Base-by-base conservation (phyloP, 768 basidiomycete genomes). In the Hirschioporus abietinus region DNA sequence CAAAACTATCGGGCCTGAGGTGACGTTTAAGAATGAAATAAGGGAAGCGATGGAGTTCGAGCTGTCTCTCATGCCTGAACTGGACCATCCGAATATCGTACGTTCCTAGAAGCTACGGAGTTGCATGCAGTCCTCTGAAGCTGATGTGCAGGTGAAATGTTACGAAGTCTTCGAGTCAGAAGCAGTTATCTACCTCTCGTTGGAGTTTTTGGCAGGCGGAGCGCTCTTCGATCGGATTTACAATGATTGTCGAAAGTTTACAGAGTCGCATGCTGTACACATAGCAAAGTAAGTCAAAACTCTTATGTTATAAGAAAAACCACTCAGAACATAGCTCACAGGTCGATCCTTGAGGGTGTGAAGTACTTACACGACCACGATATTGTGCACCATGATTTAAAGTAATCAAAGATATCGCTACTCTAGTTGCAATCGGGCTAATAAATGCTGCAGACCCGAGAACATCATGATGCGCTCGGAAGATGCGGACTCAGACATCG, bases 311-410 rank as follows among this genome's bases (percentile, higher is more conserved):
- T 1, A 15, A 23, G 17, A 10, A 25, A 34, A 26, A 17, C 20
- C 4, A 66, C 35, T 58, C n/a, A n/a, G 20, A 25, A 23, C 0
- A 9, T 64, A 60, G 26, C 64, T 15, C 42, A 52, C 68, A 94
- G 92, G 66, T 93, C 93, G 0, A 84, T 95, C 10, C 78, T 96
- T n/a, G 84, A 86, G 0, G 96, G 91, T 10, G 92, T 97, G 12
- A 82, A 84, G 69, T 99, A 98, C 73, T 85, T 99, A 5, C 97
- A 99, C 72, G 83, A 89, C 1, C 87, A 98, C 72, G 90, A 92
- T 67, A 95, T 99, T 70, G 97, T 99, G n/a, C 97, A 99, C 74
- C 87, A 96, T 3, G 96, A 99, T 74, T 84, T 99, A 68, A 99
- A 98, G 91, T 93, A 65, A 25, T 82, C 76, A 65, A 20, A 20